phyloP scores from a whole-genome alignment of 2,329 filamentous ascomycete species.

The Pseudogymnoascus sp. region DNA sequence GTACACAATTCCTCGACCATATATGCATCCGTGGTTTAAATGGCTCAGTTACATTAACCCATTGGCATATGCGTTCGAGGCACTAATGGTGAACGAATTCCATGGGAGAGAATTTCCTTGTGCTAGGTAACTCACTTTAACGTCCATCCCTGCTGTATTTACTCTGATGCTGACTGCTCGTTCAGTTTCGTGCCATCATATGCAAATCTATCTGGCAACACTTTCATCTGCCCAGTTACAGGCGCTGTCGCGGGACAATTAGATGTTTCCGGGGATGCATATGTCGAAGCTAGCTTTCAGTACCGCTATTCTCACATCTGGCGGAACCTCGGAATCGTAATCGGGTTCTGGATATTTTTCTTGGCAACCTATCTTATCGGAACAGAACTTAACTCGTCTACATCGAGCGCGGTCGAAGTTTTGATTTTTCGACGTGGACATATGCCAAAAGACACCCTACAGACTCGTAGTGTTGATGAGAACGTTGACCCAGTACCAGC shows the following conservation, averaged over 20 bases:
- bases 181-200: conserved; percentile 44
- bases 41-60: conserved; percentile 63
- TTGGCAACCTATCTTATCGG: conserved; percentile 49
- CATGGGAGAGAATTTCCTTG: conserved; percentile 48
- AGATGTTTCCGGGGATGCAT: conserved; percentile 50
- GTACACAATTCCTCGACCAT: conserved; percentile 53
- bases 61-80: conserved; percentile 63
- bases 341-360: conserved; percentile 56
- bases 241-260: conserved; percentile 48
- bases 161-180: conserved; percentile 53
- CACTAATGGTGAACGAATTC: conserved; percentile 65
- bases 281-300: conserved; percentile 49
- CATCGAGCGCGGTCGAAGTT: conserved; percentile 67
- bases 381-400: conserved; percentile 53
- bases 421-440: conserved; percentile 64
- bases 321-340: conserved; percentile 56
- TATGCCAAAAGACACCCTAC: conserved; percentile 34
- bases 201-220: conserved; percentile 36
- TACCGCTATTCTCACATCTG: conserved; percentile 44
- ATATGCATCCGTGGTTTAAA: conserved; percentile 57
- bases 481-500: not conserved
- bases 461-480: conserved; percentile 16
- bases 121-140: conserved; percentile 40
- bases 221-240: conserved; percentile 46
- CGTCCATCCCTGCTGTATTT: conserved; percentile 51